A percentile compares a stretch with the other conserved stretches of the same genome.
Evolutionary conservation across 129 eudicot genomes (phyloP).

Genomic region (Centaurea solstitialis): DNA sequence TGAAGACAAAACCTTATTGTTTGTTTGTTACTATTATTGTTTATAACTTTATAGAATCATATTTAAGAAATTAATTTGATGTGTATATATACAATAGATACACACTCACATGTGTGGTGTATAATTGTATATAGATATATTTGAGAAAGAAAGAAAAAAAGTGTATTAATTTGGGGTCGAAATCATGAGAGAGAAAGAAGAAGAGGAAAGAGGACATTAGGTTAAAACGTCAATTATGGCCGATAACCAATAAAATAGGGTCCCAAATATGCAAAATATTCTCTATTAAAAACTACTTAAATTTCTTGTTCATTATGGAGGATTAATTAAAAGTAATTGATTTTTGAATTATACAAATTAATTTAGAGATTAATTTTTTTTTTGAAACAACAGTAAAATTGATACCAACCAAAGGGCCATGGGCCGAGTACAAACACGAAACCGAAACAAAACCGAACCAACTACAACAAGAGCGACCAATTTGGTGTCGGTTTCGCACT

Average conservation of each 20-base stretch:
- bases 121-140: neutral
- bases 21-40: neutral
- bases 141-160: neutral
- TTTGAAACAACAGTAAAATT: no score
- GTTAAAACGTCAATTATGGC: conserved; percentile 29
- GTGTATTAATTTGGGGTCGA: neutral
- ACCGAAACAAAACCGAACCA: no score
- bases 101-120: neutral
- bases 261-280: neutral
- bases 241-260: conserved; percentile 12
- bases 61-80: neutral
- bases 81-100: neutral
- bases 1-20: neutral
- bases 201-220: neutral
- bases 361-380: neutral
- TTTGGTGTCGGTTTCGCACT: no score
- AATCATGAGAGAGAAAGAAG: conserved; percentile 21
- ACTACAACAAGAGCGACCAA: no score
- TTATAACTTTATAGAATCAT: neutral
- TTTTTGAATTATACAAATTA: neutral
- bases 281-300: neutral
- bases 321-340: neutral
- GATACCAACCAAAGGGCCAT: no score
- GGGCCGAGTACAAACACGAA: no score
- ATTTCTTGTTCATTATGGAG: neutral